Evolutionary conservation across 1,139 yeast genomes (phyloP), one percentile per base, ranked within the genome.

Genomic region (Scheffersomyces illinoinensis): DNA sequence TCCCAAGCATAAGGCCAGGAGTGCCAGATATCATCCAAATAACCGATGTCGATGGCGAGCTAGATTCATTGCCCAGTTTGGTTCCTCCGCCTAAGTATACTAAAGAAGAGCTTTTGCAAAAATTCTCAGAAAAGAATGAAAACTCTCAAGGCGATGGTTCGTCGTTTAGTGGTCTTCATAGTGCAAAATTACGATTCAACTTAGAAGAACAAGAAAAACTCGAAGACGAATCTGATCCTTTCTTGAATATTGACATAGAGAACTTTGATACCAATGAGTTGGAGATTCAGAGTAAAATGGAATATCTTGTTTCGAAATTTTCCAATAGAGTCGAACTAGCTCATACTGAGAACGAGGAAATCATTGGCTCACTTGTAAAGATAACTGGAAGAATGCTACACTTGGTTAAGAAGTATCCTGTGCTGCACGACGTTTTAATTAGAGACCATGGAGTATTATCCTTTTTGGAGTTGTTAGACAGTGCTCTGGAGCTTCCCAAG

Each of bases 391-490:
- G 80, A 56, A 78, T 81, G 70, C 69, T 77, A 50, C 81, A 78
- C 61, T 65, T 80, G 53, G 77, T 78, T 3, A 77, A 76, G 60
- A 80, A 81, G 61, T 79, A 81, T 59, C 79, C 76, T 19, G 68
- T 70, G 58, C 82, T 79, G 74, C 82, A 72, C 56, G 81, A 77
- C 52, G 74, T 76, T 3, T 72, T 85, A 50, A 72, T 84, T 26
- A 71, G 83, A 59, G 83, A 80, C 53, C 87, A 84, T 65, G 87
- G 87, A 0, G 72, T 84, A 5, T 67, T 83, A 24, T 76, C 86
- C 0, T 66, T 85, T 2, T 68, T 85, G 59, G 88, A 84, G 63
- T 66, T 85, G 5, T 71, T 85, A 53, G 85, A 82, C 53, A 71
- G 70, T 57, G 74, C 76, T 0, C 70, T 70, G 47, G 82, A 79